Percentiles rank a stretch among this genome's conserved stretches.
phyloP scores from a whole-genome alignment of 768 basidiomycete genomes.

The Lenzites betulinus region DNA sequence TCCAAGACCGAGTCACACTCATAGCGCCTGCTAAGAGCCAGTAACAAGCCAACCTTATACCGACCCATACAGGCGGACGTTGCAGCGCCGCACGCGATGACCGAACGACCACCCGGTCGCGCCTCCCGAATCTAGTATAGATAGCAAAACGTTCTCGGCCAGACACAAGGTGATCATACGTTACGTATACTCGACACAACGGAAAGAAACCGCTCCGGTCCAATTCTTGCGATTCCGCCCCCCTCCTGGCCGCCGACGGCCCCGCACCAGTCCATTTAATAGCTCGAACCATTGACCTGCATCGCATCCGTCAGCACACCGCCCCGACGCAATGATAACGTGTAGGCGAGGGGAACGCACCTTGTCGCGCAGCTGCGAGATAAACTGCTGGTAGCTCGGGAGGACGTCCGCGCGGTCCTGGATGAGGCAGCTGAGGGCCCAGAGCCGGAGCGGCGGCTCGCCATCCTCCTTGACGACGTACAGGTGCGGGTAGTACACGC shows the following conservation, averaged over 20 bases:
- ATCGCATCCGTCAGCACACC: neutral
- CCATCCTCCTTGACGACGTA: constrained; percentile 99
- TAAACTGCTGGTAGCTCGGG: constrained; percentile 96
- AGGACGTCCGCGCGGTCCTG: constrained; percentile 95
- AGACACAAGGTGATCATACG: constrained; percentile 13
- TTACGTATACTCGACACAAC: constrained; percentile 20
- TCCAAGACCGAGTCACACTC: neutral
- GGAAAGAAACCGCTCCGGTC: constrained; percentile 3
- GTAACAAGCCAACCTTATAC: neutral
- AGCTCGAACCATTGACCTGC: constrained; percentile 29
- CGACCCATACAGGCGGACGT: no score
- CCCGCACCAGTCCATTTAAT: constrained; percentile 8
- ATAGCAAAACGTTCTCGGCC: constrained; percentile 4
- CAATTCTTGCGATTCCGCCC: constrained; percentile 18
- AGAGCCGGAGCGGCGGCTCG: constrained; percentile 89
- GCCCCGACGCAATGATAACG: neutral
- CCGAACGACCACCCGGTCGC: neutral
- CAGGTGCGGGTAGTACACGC: constrained; percentile 90
- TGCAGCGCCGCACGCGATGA: no score
- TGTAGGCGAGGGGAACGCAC: constrained; percentile 36
- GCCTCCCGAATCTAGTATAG: constrained; percentile 9
- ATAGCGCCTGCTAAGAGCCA: neutral
- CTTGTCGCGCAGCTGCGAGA: constrained; percentile 89
- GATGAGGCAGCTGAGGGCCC: constrained; percentile 93
- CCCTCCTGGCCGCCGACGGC: neutral